A percentile compares a stretch with the other conserved stretches of the same genome.
Conservation (phyloP, 768 basidiomycete genomes). For the Auriscalpium microsporum region DNA sequence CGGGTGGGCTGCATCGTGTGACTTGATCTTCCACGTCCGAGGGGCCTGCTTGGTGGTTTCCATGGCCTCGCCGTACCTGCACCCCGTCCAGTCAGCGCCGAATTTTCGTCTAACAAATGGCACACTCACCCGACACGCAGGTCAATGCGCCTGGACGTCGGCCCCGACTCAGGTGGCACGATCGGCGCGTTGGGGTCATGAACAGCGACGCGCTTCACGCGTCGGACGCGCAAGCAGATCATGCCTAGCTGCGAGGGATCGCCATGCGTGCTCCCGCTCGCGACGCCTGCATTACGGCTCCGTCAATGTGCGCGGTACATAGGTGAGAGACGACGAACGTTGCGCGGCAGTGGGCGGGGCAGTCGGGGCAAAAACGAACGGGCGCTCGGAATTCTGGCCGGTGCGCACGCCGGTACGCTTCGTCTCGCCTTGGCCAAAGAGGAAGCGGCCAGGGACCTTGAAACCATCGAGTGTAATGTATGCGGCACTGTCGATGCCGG, state of each 20-base stretch:
- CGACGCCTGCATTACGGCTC: background rate
- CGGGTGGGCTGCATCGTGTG: constrained; percentile 32
- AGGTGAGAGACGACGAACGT: too few species aligned
- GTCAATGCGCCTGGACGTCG: background rate
- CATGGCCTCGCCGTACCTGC: constrained; percentile 25
- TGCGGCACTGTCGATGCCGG: constrained; percentile 42
- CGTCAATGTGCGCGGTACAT: background rate
- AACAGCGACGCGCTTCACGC: background rate
- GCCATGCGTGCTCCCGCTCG: background rate
- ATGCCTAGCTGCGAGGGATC: constrained; percentile 2
- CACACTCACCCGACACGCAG: background rate
- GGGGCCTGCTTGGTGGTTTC: constrained; percentile 28
- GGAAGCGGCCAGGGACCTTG: constrained; percentile 52
- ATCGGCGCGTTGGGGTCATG: background rate
- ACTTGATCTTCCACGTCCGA: constrained; percentile 46
- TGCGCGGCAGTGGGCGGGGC: too few species aligned
- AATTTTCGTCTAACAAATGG: background rate
- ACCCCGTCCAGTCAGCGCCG: constrained; percentile 39
- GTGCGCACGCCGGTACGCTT: constrained; percentile 47
- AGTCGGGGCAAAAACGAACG: constrained; percentile 44
- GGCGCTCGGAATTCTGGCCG: constrained; percentile 41
- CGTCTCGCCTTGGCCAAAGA: constrained; percentile 48
- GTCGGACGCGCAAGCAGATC: constrained; percentile 2
- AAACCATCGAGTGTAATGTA: constrained; percentile 61
- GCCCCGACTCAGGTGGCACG: background rate